Base-by-base conservation (phyloP, 768 basidiomycete species). In the Leucocoprinus birnbaumii region DNA sequence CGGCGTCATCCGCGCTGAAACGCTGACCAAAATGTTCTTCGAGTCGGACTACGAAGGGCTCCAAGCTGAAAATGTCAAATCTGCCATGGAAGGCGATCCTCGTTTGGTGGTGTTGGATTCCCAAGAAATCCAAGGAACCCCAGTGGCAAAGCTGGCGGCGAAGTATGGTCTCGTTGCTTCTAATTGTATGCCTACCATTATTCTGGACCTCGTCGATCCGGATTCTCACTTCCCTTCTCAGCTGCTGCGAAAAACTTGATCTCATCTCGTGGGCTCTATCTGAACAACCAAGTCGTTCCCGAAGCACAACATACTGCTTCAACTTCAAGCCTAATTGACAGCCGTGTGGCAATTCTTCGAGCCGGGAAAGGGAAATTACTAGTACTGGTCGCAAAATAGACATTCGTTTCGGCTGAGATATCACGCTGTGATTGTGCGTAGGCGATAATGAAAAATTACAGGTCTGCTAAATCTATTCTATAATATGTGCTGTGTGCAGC, bases 301-400 rank as follows among this genome's bases (percentile, higher is more conserved):
- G 83, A 86, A 57, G 57, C 73, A 18, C 71, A 74, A 27, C 71
- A 72, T 48, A 77, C 66, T 26, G 62, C 88, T 14, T 59, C 66
- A 7, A 60, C 60, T 34, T 60, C 65, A 1, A 74, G 83, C 61
- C 75, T 94, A 25, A 70, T 92, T n/a, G 83, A 85, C 60, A 73
- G 69, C 9, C 77, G 73, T 47, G 62, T 93, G 6, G 83, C 78
- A 16, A 78, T 94, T 55, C 58, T 94, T 18, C 80, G 88, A 16
- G 82, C 84, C 37, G 92, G 92, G 3, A 91, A 88, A 65, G 85
- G 87, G 58, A 87, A 86, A 44, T 73, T 86, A 58, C 64, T 82
- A 37, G 76, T 91, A 38, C 61, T 93, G 8, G 79, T 68, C 13
- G 48, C 48, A 13, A 60, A 64, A 34, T 59, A 35, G 56, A 34